Percentiles rank a stretch among this genome's conserved stretches.
These are phyloP conservation scores for Penicillium mononematosum DNA, from an alignment of 495 filamentous ascomycete genomes.

Conservation along the genomic window DNA sequence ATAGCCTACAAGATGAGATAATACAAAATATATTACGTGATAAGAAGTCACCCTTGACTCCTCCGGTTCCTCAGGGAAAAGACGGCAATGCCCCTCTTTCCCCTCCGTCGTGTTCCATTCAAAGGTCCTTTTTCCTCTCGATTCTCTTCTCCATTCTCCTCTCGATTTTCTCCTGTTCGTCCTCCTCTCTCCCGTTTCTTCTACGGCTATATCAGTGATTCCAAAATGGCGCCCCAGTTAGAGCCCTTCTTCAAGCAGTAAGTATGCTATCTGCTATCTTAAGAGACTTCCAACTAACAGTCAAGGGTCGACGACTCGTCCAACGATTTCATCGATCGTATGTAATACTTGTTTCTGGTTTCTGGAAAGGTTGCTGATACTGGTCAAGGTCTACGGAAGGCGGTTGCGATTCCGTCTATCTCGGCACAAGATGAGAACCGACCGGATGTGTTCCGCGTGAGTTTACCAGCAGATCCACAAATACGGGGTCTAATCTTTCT, in stretches of 20 bases:
- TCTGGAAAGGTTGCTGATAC: constrained; percentile 6
- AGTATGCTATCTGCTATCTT: constrained; percentile 20
- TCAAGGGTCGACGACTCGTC: constrained; percentile 71
- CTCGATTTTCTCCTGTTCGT: constrained; percentile 21
- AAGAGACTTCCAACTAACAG: constrained; percentile 5
- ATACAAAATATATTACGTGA: constrained; percentile 26
- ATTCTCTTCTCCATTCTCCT: constrained; percentile 17
- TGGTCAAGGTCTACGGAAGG: constrained; percentile 67
- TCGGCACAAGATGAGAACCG: constrained; percentile 87
- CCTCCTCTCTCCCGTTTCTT: constrained; percentile 32
- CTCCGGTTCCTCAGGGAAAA: constrained; percentile 17
- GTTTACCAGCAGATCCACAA: constrained; percentile 12
- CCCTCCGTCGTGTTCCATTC: constrained; percentile 38
- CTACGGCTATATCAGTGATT: constrained; percentile 48
- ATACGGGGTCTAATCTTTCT: constrained; percentile 10
- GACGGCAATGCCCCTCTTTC: constrained; percentile 42
- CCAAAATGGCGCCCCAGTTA: constrained; percentile 79
- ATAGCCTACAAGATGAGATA: neutral
- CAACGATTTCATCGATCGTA: constrained; percentile 83
- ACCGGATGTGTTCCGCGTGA: constrained; percentile 76
- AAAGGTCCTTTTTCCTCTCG: constrained; percentile 19
- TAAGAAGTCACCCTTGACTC: constrained; percentile 15
- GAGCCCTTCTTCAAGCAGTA: constrained; percentile 81
- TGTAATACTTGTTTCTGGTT: constrained; percentile 19
- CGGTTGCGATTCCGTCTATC: constrained; percentile 93